Base-by-base conservation (phyloP, 176 grass and related monocot genomes). In the Eragrostis nindensis region DNA sequence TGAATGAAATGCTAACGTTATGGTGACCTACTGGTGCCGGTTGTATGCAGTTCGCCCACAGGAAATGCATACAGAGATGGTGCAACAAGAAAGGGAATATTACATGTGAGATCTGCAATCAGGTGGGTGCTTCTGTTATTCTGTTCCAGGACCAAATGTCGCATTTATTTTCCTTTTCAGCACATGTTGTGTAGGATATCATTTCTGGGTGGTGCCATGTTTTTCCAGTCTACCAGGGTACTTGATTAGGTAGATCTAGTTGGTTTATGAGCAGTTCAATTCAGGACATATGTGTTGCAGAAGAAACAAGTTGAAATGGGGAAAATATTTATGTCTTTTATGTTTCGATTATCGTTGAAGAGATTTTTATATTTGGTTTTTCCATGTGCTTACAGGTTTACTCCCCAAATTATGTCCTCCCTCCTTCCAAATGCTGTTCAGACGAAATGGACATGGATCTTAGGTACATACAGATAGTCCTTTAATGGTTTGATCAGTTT, bases 31-130 rank as follows among this genome's bases (percentile, higher is more conserved):
- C 79, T 66, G 57, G 0, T 66, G 13, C 86, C 82, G 49, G 42
- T 68, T 77, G 40, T 26, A 52, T 89, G 66, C 88, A 95, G 96
- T 99, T 95, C 70, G 97, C 93, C 16, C 97, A 99, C 74, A 90
- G 93, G 86, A 99, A 93, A 78, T 99, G 97, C 82, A 96, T 99
- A 75, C 93, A 99, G 81, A 95, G 89, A 86, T 99, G 97, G 97
- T 99, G 97, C 85, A 90, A 95, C 77, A 99, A 99, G 82, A 99
- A 99, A 77, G 93, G 93, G 45, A 88, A 94, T 71, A 95, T 99
- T 71, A 99, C 90, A 73, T 99, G 96, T 84, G 96, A 99, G 91
- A 99, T 95, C 76, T 99, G 96, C 82, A 99, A 91, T 70, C 96
- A 99, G 93, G 96, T 99, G 15, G 47, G 59, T 76, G 16, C 75